Evolutionary conservation across 177 flowering plant genomes (phyloP), one percentile per base, ranked within the genome.

Genomic region (Vitis hybrid): DNA sequence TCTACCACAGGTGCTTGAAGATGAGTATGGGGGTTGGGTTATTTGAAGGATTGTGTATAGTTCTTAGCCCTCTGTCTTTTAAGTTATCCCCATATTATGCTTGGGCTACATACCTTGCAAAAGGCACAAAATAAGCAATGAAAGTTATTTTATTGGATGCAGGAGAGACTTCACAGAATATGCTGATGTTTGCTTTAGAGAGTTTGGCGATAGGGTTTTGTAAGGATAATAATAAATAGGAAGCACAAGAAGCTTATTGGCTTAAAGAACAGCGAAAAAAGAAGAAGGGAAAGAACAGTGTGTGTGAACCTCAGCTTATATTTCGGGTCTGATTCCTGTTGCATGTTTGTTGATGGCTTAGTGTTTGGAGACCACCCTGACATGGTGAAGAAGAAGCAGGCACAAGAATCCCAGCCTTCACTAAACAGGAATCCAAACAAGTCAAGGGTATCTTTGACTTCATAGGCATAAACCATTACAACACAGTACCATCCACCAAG

Each of bases 11-110:
- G 78, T 67, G 51, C 85, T 86, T 8, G 86, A 86, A 80, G 88
- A 86, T 64, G 87, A 81, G 64, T 86, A 86, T 67, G 81, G 68
- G 24, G 90, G 86, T 71, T 82, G 81, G 85, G 69, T 86, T 18
- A 78, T 74, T 66, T 63, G 48, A 27, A 81, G 79, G 60, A 80
- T 83, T 60, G 80, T 86, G 88, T 85, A 82, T 27, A 63, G 11
- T 10, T 58, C 56, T 60, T 60, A 32, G 52, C 19, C 30, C 18
- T 18, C 56, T 27, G 7, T 10, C 9, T 52, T 52, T 66, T 17
- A 13, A 14, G n/a, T 35, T 56, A 21, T 64, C 5, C 40, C 60
- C 6, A 11, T n/a, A 6, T 12, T 65, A 4, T 27, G n/a, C 69
- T 35, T 27, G 11, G 8, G 32, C 10, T 49, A 24, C 27, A 35